Evolutionary conservation across 495 filamentous ascomycete genomes (phyloP).

Genomic region (Aspergillus saccharolyticus): DNA sequence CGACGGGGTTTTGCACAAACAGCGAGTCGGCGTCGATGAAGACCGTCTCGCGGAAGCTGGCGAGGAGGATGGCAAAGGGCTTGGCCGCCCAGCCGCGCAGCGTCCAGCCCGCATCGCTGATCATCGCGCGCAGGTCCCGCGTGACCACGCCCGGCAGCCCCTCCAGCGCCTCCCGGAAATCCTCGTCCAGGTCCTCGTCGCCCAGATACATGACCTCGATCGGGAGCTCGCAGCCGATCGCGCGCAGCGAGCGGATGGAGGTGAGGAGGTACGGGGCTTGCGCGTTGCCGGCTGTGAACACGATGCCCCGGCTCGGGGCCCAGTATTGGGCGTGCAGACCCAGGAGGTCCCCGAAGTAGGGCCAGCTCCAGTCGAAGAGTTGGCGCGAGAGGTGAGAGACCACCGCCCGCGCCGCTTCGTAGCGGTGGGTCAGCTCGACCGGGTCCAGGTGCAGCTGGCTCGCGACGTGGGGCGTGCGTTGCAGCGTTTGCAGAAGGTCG

Average conservation of each 20-base stretch:
- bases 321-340: slow-evolving; percentile 22
- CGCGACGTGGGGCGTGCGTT: slow-evolving; percentile 8
- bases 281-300: slow-evolving; percentile 28
- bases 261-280: slow-evolving; percentile 29
- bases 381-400: slow-evolving; percentile 20
- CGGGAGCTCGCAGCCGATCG: slow-evolving; percentile 30
- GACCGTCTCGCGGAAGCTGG: slow-evolving; percentile 43
- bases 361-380: slow-evolving; percentile 30
- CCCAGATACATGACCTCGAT: slow-evolving; percentile 39
- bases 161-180: slow-evolving; percentile 15
- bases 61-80: slow-evolving; percentile 43
- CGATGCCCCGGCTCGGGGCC: slow-evolving; percentile 22
- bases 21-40: slow-evolving; percentile 49
- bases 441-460: slow-evolving; percentile 8
- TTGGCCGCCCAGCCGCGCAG: slow-evolving; percentile 32
- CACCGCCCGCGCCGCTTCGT: slow-evolving; percentile 25
- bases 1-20: slow-evolving; percentile 37
- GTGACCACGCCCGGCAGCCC: slow-evolving; percentile 17
- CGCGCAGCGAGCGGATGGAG: slow-evolving; percentile 26
- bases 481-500: slow-evolving; percentile 23
- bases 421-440: slow-evolving; percentile 18
- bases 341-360: slow-evolving; percentile 30
- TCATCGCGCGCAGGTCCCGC: slow-evolving; percentile 19
- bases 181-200: slow-evolving; percentile 25
- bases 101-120: slow-evolving; percentile 20